Percentiles rank a stretch among this genome's conserved stretches.
Conservation (phyloP, 176 grass and related monocot genomes). For the Secale cereale region DNA sequence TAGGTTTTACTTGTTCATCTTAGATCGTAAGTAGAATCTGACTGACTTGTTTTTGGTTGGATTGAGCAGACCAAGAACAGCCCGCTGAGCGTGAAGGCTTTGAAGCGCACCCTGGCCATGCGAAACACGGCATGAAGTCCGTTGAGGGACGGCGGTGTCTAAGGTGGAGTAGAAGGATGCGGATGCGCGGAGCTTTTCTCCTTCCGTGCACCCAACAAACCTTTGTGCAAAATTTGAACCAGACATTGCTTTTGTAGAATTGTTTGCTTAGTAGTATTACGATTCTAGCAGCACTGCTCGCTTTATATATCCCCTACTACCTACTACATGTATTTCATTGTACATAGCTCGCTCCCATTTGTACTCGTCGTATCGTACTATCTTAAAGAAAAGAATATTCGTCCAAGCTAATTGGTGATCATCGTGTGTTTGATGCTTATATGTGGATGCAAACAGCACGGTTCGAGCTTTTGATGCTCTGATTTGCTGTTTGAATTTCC, state of each 20-base stretch:
- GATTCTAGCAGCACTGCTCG: background rate
- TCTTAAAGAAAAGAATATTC: slow-evolving; percentile 5
- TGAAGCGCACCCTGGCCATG: slow-evolving; percentile 55
- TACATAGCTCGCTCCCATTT: slow-evolving; percentile 40
- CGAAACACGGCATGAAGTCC: slow-evolving; percentile 21
- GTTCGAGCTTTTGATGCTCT: no score
- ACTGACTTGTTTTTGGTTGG: slow-evolving; percentile 3
- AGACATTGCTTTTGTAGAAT: slow-evolving; percentile 13
- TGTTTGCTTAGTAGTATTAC: background rate
- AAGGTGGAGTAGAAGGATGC: slow-evolving; percentile 18
- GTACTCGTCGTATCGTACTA: background rate
- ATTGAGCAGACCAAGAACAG: slow-evolving; percentile 79
- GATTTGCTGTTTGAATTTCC: no score
- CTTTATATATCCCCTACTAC: background rate
- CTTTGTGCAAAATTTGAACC: slow-evolving; percentile 20
- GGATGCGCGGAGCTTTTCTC: slow-evolving; percentile 17
- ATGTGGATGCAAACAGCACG: no score
- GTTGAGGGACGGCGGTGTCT: background rate
- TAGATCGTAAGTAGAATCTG: background rate
- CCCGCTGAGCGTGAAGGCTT: slow-evolving; percentile 57
- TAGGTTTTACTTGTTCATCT: background rate
- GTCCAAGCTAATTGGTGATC: background rate
- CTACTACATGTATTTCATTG: slow-evolving; percentile 2
- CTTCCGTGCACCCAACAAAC: background rate
- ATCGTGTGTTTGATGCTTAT: background rate